Evolutionary conservation across 495 filamentous ascomycete species (phyloP), one percentile per base, ranked within the genome.

Genomic region (Tuber calosporum): DNA sequence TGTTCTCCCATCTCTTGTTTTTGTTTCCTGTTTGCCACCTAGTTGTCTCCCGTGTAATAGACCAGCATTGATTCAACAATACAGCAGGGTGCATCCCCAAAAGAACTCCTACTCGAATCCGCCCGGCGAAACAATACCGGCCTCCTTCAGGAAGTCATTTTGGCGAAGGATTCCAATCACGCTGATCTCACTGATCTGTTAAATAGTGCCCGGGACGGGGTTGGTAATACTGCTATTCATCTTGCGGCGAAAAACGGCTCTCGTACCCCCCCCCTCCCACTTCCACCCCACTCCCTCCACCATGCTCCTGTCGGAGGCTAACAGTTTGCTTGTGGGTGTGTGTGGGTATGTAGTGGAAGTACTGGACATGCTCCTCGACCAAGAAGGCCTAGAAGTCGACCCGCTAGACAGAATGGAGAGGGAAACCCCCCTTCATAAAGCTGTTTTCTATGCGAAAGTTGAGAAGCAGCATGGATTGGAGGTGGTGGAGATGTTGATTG

Each of bases 311-410:
- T 9, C 45, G 48, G 6, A 67, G 36, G 43, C 67, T 74, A 71
- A 82, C 70, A 68, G 36, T 58, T 34, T 62, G 11, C 6, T 34
- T 30, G 48, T 71, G 53, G 70, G 22, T n/a, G 38, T n/a, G 62
- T 68, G n/a, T 48, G 53, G 66, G 42, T 72, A 30, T 20, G 62
- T 71, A 93, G 92, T 96, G 85, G 94, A 97, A 77, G 87, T 92
- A 34, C 91, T 98, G 84, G 95, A 99, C 84, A 75, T 87, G 72
- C 89, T 99, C 68, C 94, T 99, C 73, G 96, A 99, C 85, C 93
- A 97, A 82, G 89, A 93, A 72, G 92, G 88, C 72, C 90, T 99
- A 82, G 95, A 99, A 86, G 96, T 95, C 82, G 95, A 99, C 86
- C 92, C 92, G 8, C 76, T 92, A 71, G 92, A 90, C 82, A 89